Evolutionary conservation across 192 early-diverging fungal species (phyloP).

Genomic region (Backusella westeae): DNA sequence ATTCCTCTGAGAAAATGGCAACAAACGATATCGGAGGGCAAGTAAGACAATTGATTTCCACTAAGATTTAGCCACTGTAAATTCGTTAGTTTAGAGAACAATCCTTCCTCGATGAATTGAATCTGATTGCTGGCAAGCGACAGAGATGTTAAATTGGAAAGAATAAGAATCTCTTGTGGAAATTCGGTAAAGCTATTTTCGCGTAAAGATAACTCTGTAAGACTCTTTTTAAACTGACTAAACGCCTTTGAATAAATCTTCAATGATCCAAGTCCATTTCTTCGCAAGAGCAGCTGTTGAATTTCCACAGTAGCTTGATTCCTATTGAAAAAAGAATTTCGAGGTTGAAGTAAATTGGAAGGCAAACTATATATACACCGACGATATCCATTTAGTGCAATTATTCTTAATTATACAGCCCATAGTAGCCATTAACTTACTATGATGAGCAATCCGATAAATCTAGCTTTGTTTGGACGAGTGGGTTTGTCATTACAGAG

Average conservation of each 20-base stretch:
- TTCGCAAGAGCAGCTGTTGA: conserved; percentile 17
- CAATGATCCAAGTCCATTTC: conserved; percentile 19
- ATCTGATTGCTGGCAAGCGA: conserved; percentile 41
- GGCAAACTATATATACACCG: background rate
- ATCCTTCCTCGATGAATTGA: background rate
- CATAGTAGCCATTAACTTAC: conserved; percentile 4
- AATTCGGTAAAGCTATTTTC: conserved; percentile 38
- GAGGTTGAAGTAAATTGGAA: conserved; percentile 14
- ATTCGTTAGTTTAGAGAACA: conserved; percentile 13
- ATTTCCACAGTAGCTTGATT: background rate
- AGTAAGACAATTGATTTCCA: conserved; percentile 17
- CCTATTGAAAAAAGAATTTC: background rate
- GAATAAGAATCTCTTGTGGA: conserved; percentile 32
- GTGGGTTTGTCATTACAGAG: background rate
- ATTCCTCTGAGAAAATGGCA: conserved; percentile 36
- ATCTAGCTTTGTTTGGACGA: conserved; percentile 11
- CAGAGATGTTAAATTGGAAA: conserved; percentile 41
- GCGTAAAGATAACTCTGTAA: conserved; percentile 40
- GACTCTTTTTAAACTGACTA: conserved; percentile 17
- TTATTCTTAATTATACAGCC: no score
- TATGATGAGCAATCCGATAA: conserved; percentile 4
- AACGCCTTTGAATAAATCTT: conserved; percentile 20
- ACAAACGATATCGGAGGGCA: conserved; percentile 33
- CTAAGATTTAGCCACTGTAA: conserved; percentile 27
- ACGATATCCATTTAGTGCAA: no score